These are phyloP conservation scores for Parastagonospora nodorum DNA, from an alignment of 2,329 filamentous ascomycete species.

Conservation along the genomic window DNA sequence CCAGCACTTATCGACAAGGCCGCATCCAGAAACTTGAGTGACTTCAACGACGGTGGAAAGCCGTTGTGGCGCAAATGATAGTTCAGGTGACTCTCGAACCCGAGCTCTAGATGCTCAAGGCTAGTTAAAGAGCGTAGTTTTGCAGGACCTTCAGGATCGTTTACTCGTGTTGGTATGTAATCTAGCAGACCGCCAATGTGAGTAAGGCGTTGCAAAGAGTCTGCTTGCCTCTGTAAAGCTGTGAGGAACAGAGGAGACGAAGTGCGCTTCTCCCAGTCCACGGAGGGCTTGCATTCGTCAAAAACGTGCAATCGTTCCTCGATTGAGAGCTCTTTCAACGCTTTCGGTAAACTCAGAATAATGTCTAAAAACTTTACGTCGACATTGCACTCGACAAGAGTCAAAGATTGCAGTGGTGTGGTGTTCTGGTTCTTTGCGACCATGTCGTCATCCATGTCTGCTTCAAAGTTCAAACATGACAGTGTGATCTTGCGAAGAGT, in stretches of 20 bases:
- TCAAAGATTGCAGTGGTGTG: slow-evolving; percentile 38
- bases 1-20: slow-evolving; percentile 26
- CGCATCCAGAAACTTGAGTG: slow-evolving; percentile 33
- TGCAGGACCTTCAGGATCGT: slow-evolving; percentile 18
- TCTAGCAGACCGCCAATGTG: slow-evolving; percentile 32
- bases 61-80: slow-evolving; percentile 28
- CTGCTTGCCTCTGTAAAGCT: slow-evolving; percentile 35
- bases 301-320: slow-evolving; percentile 41
- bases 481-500: slow-evolving; percentile 37
- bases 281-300: slow-evolving; percentile 23
- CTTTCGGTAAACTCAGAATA: slow-evolving; percentile 38
- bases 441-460: slow-evolving; percentile 15
- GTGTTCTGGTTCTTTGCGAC: slow-evolving; percentile 22
- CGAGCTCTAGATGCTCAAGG: slow-evolving; percentile 37
- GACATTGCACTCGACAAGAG: slow-evolving; percentile 46
- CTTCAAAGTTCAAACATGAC: slow-evolving; percentile 42
- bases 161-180: slow-evolving; percentile 12
- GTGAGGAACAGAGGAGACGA: slow-evolving; percentile 31
- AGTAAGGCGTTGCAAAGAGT: slow-evolving; percentile 35
- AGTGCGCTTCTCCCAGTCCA: slow-evolving; percentile 21
- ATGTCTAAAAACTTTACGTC: slow-evolving; percentile 31
- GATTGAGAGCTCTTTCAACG: slow-evolving; percentile 37
- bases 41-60: slow-evolving; percentile 30
- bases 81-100: slow-evolving; percentile 32
- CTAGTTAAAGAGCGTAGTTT: slow-evolving; percentile 29